Percentiles rank a stretch among this genome's conserved stretches.
phyloP scores from a whole-genome alignment of 495 filamentous ascomycete species.

The Viridothelium virens region DNA sequence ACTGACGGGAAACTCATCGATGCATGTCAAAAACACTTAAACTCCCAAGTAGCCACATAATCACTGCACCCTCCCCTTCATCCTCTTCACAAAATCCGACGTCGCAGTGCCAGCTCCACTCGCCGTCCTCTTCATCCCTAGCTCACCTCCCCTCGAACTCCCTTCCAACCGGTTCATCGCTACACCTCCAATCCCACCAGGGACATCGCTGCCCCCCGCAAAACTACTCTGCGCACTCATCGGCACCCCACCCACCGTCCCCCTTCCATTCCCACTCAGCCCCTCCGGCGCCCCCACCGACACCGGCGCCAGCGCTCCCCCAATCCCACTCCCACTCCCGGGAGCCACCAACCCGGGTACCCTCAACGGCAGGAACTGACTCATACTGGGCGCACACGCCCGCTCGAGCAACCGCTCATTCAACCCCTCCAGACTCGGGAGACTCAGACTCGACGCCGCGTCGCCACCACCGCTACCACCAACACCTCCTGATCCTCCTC shows the following conservation, averaged over 20 bases:
- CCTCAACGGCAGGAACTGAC: neutral
- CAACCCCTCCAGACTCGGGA: neutral
- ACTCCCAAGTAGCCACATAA: neutral
- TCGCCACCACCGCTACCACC: neutral
- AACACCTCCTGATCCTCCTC: no score
- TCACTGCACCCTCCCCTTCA: constrained; percentile 7
- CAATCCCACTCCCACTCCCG: constrained; percentile 15
- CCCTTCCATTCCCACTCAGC: neutral
- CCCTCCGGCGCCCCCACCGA: neutral
- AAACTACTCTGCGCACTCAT: constrained; percentile 30
- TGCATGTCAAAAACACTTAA: neutral
- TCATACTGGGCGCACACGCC: neutral
- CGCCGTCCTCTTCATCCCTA: constrained; percentile 24
- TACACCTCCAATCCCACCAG: constrained; percentile 12
- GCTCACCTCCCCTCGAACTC: constrained; percentile 17
- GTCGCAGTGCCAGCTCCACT: constrained; percentile 20
- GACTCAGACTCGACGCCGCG: neutral
- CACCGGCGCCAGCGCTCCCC: neutral
- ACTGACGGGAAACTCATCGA: neutral
- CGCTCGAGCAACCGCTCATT: constrained; percentile 25
- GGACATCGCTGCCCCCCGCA: constrained; percentile 24
- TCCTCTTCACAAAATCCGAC: constrained; percentile 9
- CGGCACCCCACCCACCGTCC: constrained; percentile 23
- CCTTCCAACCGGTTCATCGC: constrained; percentile 19
- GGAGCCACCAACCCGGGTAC: constrained; percentile 18